These are phyloP conservation scores for Tephrocybe rancida DNA, from an alignment of 768 basidiomycete genomes.

Conservation along the genomic window DNA sequence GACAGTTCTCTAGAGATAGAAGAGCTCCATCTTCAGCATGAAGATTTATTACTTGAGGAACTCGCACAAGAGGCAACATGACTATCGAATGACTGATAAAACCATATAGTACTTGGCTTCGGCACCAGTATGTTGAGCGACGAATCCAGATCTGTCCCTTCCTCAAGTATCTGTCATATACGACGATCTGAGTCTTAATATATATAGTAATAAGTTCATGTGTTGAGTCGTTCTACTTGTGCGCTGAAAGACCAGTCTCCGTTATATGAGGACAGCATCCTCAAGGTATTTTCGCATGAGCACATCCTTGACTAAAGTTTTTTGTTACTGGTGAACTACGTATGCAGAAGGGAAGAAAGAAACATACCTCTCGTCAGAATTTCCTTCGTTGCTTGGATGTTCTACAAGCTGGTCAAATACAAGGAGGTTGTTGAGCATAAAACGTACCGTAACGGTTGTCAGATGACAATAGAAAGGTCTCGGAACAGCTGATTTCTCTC, in stretches of 20 bases:
- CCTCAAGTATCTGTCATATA: background rate
- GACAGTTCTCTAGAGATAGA: slow-evolving; percentile 14
- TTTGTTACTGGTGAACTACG: background rate
- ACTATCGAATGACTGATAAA: too few species aligned
- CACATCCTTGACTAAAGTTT: slow-evolving; percentile 44
- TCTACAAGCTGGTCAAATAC: slow-evolving; percentile 34
- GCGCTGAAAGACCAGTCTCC: background rate
- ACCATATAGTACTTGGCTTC: too few species aligned
- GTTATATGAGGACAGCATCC: slow-evolving; percentile 37
- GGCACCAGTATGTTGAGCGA: too few species aligned
- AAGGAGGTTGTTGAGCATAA: background rate
- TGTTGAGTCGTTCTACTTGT: background rate
- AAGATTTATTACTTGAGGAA: slow-evolving; percentile 11
- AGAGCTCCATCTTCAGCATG: background rate
- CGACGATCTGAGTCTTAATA: too few species aligned
- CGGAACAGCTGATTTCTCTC: slow-evolving; percentile 41
- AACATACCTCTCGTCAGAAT: slow-evolving; percentile 50
- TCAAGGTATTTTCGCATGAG: slow-evolving; percentile 46
- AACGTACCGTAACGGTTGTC: slow-evolving; percentile 64
- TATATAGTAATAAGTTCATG: too few species aligned
- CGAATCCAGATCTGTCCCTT: too few species aligned
- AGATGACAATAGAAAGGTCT: slow-evolving; percentile 68
- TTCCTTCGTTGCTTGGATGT: slow-evolving; percentile 55
- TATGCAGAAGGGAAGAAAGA: too few species aligned
- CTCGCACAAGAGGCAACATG: slow-evolving; percentile 5